A percentile compares a stretch with the other conserved stretches of the same genome.
Conservation (phyloP, 1,139 yeast species). For the Debaryomyces robertsiae region DNA sequence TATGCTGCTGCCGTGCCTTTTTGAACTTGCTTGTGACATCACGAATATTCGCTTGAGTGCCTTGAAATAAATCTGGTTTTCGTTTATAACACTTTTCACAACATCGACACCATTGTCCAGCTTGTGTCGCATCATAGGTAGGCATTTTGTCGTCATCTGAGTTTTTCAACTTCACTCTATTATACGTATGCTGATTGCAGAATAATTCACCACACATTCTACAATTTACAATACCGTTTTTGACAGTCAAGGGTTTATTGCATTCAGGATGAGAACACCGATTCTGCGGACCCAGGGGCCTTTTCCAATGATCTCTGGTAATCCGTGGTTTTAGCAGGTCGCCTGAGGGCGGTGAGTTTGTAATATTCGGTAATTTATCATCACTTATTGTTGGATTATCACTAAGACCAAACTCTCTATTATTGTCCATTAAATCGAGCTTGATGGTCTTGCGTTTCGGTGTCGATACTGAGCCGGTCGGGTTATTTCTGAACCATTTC, state of each 20-base stretch:
- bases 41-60: slow-evolving; percentile 34
- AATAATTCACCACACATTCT: slow-evolving; percentile 71
- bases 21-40: slow-evolving; percentile 54
- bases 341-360: slow-evolving; percentile 4
- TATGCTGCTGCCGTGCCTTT: slow-evolving; percentile 38
- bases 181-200: slow-evolving; percentile 66
- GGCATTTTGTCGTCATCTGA: slow-evolving; percentile 32
- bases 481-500: slow-evolving; percentile 23
- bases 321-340: slow-evolving; percentile 26
- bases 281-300: slow-evolving; percentile 34
- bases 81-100: slow-evolving; percentile 62
- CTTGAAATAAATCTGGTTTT: slow-evolving; percentile 57
- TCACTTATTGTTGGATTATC: slow-evolving; percentile 15
- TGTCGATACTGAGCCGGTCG: slow-evolving; percentile 15
- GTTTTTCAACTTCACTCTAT: slow-evolving; percentile 51
- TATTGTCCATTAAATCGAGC: slow-evolving; percentile 39
- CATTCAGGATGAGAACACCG: slow-evolving; percentile 44
- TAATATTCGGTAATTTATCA: not conserved
- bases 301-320: slow-evolving; percentile 66
- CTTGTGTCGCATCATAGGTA: slow-evolving; percentile 28
- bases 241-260: slow-evolving; percentile 40
- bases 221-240: slow-evolving; percentile 61
- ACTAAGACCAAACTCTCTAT: slow-evolving; percentile 35
- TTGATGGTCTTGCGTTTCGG: slow-evolving; percentile 30
- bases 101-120: slow-evolving; percentile 70